Conservation (phyloP, 2,329 filamentous ascomycete genomes). For the Sporothrix dimorphospora region DNA sequence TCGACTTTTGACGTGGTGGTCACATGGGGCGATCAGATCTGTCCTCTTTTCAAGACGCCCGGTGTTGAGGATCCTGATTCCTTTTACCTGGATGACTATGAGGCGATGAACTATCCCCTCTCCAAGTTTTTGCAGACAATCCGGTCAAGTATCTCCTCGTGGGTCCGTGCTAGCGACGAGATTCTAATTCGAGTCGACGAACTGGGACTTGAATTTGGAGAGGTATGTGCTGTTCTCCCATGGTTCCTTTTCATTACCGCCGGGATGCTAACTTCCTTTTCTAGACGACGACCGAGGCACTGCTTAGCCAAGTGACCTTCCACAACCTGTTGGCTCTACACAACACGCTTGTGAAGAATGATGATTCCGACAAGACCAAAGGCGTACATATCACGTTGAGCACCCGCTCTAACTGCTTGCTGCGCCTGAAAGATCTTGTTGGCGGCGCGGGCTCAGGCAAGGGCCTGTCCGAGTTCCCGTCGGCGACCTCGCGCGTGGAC, state of each 20-base stretch:
- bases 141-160: slow-evolving; percentile 51
- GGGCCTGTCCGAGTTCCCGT: slow-evolving; percentile 32
- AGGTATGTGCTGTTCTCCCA: slow-evolving; percentile 43
- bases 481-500: not conserved
- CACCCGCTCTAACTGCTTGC: slow-evolving; percentile 34
- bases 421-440: slow-evolving; percentile 34
- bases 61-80: slow-evolving; percentile 45
- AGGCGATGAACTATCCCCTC: slow-evolving; percentile 49
- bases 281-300: slow-evolving; percentile 35
- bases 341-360: slow-evolving; percentile 34
- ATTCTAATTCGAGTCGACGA: slow-evolving; percentile 56
- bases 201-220: slow-evolving; percentile 56
- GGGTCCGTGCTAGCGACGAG: slow-evolving; percentile 52
- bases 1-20: slow-evolving; percentile 39
- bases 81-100: slow-evolving; percentile 52
- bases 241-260: not conserved
- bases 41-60: slow-evolving; percentile 41
- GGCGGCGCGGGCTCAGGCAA: slow-evolving; percentile 33
- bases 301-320: slow-evolving; percentile 35
- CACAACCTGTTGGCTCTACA: slow-evolving; percentile 35
- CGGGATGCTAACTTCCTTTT: slow-evolving; percentile 12
- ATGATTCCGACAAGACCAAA: slow-evolving; percentile 26
- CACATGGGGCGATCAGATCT: slow-evolving; percentile 41
- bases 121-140: slow-evolving; percentile 50
- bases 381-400: slow-evolving; percentile 33